A percentile compares a stretch with the other conserved stretches of the same genome.
These are phyloP conservation scores for Diaporthe ilicicola DNA, from an alignment of 2,329 filamentous ascomycete genomes.

Conservation along the genomic window DNA sequence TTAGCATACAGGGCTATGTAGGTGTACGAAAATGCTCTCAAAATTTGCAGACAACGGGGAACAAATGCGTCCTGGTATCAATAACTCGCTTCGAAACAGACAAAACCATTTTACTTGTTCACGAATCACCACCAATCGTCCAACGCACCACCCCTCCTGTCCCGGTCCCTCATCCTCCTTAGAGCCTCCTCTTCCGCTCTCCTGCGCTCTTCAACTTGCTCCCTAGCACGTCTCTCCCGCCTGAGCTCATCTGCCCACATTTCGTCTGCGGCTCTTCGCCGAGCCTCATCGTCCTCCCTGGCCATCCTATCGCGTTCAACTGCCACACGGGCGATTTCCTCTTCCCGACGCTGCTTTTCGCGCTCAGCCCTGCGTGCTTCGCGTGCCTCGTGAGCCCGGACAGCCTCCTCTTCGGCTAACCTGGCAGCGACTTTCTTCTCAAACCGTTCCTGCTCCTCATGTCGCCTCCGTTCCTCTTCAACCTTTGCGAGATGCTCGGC, in stretches of 20 bases:
- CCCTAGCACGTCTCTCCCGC: not conserved
- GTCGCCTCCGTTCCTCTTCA: not conserved
- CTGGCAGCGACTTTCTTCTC: not conserved
- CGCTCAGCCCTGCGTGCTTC: not conserved
- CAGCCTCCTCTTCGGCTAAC: not conserved
- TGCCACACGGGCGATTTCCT: not conserved
- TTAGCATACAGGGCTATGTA: not conserved
- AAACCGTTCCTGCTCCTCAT: not conserved
- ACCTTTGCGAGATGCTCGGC: not conserved
- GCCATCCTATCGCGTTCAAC: not conserved
- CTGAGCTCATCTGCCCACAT: not conserved
- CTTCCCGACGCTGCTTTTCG: not conserved
- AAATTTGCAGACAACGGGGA: too few species aligned
- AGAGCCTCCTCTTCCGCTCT: not conserved
- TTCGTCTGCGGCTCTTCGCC: not conserved
- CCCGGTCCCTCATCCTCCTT: conserved; percentile 1
- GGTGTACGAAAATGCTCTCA: not conserved
- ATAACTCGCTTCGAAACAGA: not conserved
- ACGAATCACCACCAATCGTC: not conserved
- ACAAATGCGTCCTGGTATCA: not conserved
- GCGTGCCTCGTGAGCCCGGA: not conserved
- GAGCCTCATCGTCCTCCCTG: not conserved
- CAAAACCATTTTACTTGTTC: not conserved
- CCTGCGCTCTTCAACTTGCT: not conserved
- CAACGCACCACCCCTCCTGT: not conserved